These are phyloP conservation scores for Hanseniaspora vineae DNA, from an alignment of 805 yeast species.

Conservation along the genomic window DNA sequence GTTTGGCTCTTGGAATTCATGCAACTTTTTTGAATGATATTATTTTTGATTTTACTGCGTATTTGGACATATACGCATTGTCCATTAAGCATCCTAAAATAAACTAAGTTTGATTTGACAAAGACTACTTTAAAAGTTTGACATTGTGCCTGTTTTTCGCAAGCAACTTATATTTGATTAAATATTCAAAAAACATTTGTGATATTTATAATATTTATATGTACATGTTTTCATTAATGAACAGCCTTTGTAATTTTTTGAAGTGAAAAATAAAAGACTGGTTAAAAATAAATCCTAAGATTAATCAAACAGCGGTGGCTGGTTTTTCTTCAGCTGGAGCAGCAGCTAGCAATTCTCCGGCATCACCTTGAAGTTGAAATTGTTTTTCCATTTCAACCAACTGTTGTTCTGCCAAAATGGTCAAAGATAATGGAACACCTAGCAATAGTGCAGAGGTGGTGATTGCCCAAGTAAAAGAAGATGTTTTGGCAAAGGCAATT, in stretches of 20 bases:
- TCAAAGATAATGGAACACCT: constrained; percentile 86
- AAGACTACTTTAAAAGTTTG: no score
- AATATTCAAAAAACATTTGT: no score
- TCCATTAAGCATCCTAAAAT: constrained; percentile 68
- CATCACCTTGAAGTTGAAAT: constrained; percentile 67
- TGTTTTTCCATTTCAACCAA: constrained; percentile 89
- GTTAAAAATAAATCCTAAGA: no score
- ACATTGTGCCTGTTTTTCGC: no score
- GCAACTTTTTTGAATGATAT: constrained; percentile 62
- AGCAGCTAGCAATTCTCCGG: constrained; percentile 48
- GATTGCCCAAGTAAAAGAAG: constrained; percentile 71
- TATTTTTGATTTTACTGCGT: constrained; percentile 65
- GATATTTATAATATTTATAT: neutral
- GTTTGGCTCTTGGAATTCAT: constrained; percentile 56
- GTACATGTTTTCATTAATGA: neutral
- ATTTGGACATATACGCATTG: constrained; percentile 75
- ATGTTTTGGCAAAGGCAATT: constrained; percentile 44
- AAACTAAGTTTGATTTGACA: constrained; percentile 4
- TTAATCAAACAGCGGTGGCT: constrained; percentile 10
- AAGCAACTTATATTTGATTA: no score
- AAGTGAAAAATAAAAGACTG: no score
- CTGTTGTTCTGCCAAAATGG: constrained; percentile 87
- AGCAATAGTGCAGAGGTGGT: constrained; percentile 74
- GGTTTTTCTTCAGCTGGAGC: constrained; percentile 42
- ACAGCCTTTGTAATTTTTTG: no score